A percentile compares a stretch with the other conserved stretches of the same genome.
Evolutionary conservation across 495 filamentous ascomycete genomes (phyloP).

Genomic region (Diplogelasinospora grovesii): DNA sequence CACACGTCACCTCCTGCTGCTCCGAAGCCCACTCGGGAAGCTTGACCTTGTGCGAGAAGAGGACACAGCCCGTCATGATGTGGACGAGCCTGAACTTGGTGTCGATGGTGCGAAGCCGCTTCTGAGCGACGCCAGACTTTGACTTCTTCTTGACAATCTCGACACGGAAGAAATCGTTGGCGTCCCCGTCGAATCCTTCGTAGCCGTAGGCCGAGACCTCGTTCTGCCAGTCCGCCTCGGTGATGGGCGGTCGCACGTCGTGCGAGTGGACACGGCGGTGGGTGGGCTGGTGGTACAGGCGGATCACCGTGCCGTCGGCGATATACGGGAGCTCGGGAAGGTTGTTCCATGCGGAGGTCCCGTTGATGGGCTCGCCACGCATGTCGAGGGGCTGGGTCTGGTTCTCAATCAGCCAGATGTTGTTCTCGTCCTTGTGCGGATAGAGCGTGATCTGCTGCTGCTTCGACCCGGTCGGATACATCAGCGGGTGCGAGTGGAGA

Average conservation of each 20-base stretch:
- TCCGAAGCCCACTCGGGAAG: conserved; percentile 95
- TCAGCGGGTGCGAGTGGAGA: conserved; percentile 90
- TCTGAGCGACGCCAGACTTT: conserved; percentile 70
- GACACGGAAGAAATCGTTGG: conserved; percentile 90
- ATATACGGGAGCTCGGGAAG: conserved; percentile 59
- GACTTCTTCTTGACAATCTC: conserved; percentile 92
- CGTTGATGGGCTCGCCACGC: conserved; percentile 67
- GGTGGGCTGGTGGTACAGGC: conserved; percentile 75
- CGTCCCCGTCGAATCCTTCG: conserved; percentile 93
- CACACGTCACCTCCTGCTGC: conserved; percentile 97
- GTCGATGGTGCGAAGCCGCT: conserved; percentile 84
- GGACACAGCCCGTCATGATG: conserved; percentile 90
- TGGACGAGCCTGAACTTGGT: conserved; percentile 94
- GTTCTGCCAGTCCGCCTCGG: conserved; percentile 96
- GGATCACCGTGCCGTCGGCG: conserved; percentile 71
- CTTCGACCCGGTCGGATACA: conserved; percentile 96
- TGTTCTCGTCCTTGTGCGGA: conserved; percentile 98
- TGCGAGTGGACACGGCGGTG: conserved; percentile 91
- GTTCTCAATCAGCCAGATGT: conserved; percentile 88
- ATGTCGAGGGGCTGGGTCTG: conserved; percentile 81
- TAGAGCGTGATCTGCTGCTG: conserved; percentile 98
- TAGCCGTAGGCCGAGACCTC: conserved; percentile 98
- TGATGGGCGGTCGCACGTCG: conserved; percentile 93
- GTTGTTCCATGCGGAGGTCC: conserved; percentile 77
- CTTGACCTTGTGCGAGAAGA: conserved; percentile 98